A percentile compares a stretch with the other conserved stretches of the same genome.
Evolutionary conservation across 169 alveolate species (phyloP).

Genomic region (Plasmodium knowlesi): DNA sequence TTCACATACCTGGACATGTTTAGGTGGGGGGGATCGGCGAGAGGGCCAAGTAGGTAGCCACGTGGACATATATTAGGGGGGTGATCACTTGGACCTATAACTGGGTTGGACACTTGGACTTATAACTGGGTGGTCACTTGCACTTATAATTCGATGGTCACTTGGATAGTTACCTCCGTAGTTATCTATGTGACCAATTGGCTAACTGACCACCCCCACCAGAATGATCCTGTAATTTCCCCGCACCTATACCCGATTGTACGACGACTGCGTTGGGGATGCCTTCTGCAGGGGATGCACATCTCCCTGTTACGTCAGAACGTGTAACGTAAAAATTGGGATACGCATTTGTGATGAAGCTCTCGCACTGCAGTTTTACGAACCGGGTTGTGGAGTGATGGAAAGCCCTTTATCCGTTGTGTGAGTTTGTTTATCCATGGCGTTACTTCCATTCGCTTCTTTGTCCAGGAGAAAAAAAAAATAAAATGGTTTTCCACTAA

Average conservation of each 20-base stretch:
- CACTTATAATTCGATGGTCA: too few relatives aligned
- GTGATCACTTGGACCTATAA: too few relatives aligned
- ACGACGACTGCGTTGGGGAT: neutral
- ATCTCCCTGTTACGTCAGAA: neutral
- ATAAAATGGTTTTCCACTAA: neutral
- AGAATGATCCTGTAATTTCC: neutral
- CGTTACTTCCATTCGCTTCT: neutral
- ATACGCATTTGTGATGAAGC: neutral
- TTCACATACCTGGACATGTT: constrained; percentile 86
- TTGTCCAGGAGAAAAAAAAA: neutral
- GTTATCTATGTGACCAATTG: neutral
- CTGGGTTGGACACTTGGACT: too few relatives aligned
- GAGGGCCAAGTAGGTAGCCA: neutral
- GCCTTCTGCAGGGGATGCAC: neutral
- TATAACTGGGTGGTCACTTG: too few relatives aligned
- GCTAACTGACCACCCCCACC: neutral
- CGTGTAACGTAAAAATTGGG: neutral
- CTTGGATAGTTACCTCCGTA: neutral
- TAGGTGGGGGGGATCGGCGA: neutral
- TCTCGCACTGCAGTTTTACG: neutral
- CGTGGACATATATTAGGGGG: too few relatives aligned
- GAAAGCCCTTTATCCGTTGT: neutral
- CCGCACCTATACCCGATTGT: neutral
- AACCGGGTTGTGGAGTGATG: neutral
- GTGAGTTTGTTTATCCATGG: neutral